phyloP scores from a whole-genome alignment of 306 rosid species.

The Vigna radiata region DNA sequence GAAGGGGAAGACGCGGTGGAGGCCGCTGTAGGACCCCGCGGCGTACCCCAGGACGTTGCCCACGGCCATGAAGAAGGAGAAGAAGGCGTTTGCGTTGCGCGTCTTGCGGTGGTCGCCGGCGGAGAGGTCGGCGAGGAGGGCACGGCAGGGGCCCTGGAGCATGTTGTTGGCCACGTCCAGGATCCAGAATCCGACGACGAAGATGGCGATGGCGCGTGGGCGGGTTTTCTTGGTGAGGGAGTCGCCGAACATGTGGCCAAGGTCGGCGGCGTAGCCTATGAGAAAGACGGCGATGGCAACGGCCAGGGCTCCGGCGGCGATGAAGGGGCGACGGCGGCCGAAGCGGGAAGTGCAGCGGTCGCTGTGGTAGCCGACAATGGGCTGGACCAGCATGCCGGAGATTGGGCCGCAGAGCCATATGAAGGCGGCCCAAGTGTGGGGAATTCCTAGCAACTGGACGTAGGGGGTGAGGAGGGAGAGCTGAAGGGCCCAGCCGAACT shows the following conservation, averaged over 20 bases:
- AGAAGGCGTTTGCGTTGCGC: slow-evolving; percentile 57
- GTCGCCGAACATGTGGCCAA: slow-evolving; percentile 72
- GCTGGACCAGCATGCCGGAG: slow-evolving; percentile 85
- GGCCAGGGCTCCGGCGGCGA: slow-evolving; percentile 56
- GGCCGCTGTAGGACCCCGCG: slow-evolving; percentile 66
- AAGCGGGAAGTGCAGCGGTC: slow-evolving; percentile 84
- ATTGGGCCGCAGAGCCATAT: slow-evolving; percentile 96
- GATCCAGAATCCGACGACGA: slow-evolving; percentile 82
- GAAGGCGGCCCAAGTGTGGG: slow-evolving; percentile 74
- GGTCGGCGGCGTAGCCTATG: slow-evolving; percentile 86
- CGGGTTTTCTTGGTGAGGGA: slow-evolving; percentile 4
- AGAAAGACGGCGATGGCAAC: slow-evolving; percentile 76
- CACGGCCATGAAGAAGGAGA: slow-evolving; percentile 85
- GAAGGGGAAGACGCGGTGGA: slow-evolving; percentile 65
- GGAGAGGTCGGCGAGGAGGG: slow-evolving; percentile 73
- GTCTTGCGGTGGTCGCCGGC: slow-evolving; percentile 58
- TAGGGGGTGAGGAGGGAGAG: slow-evolving; percentile 84
- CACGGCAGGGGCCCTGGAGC: slow-evolving; percentile 81
- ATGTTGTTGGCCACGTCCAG: slow-evolving; percentile 84
- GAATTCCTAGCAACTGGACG: slow-evolving; percentile 76
- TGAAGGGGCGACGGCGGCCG: slow-evolving; percentile 94
- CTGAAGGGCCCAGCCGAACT: slow-evolving; percentile 93
- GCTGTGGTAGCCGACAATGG: slow-evolving; percentile 80
- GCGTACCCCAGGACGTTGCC: slow-evolving; percentile 82
- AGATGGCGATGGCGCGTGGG: slow-evolving; percentile 66